Evolutionary conservation across 805 yeast genomes (phyloP).

Genomic region (Cyberlindnera galapagoensis): DNA sequence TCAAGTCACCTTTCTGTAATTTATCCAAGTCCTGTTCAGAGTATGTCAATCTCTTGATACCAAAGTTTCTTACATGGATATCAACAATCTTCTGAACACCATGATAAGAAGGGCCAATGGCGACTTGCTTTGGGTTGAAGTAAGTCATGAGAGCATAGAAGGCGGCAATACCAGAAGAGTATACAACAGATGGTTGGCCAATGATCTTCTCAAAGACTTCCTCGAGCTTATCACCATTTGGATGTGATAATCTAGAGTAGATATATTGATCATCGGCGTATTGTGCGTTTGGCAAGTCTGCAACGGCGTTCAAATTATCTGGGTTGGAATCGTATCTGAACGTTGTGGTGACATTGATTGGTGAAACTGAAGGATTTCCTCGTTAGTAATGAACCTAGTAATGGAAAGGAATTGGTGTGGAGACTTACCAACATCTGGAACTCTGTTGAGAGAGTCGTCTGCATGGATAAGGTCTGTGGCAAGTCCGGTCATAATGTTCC

Average conservation of each 20-base stretch:
- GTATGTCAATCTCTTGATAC: constrained; percentile 43
- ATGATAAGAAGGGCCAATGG: constrained; percentile 77
- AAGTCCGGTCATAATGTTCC: constrained; percentile 30
- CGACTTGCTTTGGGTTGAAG: constrained; percentile 65
- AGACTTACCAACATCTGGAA: constrained; percentile 44
- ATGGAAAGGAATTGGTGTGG: not conserved
- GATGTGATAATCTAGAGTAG: constrained; percentile 74
- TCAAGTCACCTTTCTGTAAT: constrained; percentile 55
- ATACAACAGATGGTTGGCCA: constrained; percentile 60
- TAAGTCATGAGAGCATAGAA: constrained; percentile 68
- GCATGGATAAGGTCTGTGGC: constrained; percentile 62
- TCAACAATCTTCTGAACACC: constrained; percentile 73
- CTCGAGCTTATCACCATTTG: constrained; percentile 65
- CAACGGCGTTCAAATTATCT: constrained; percentile 41
- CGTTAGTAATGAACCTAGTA: not conserved
- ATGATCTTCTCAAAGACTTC: constrained; percentile 52
- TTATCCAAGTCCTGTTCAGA: constrained; percentile 41
- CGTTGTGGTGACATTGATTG: constrained; percentile 79
- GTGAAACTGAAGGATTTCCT: constrained; percentile 46
- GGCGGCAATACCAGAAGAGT: constrained; percentile 77
- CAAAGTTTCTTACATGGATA: constrained; percentile 54
- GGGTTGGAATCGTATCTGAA: constrained; percentile 62
- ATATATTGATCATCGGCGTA: constrained; percentile 33
- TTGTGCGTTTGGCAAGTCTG: constrained; percentile 27
- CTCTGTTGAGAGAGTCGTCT: constrained; percentile 53